phyloP scores from a whole-genome alignment of 2,329 filamentous ascomycete species.

The Nothopassalora personata region DNA sequence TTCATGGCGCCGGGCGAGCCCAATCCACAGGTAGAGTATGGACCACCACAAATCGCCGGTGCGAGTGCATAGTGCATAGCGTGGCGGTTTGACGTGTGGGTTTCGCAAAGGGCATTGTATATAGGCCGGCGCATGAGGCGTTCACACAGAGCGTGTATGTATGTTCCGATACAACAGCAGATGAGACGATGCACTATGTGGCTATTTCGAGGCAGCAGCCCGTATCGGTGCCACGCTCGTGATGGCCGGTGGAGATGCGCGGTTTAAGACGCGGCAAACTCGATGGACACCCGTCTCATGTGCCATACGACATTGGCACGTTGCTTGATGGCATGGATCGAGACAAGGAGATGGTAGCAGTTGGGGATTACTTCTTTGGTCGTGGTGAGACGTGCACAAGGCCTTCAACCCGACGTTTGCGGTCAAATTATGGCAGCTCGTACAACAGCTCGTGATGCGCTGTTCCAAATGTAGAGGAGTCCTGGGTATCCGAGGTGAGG shows the following conservation, averaged over 20 bases:
- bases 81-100: background rate
- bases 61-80: constrained; percentile 17
- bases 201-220: background rate
- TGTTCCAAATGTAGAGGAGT: background rate
- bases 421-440: too few relatives aligned
- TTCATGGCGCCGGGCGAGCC: constrained; percentile 47
- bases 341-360: background rate
- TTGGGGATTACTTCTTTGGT: background rate
- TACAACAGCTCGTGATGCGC: background rate
- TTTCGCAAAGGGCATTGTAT: constrained; percentile 2
- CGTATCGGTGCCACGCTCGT: background rate
- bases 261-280: background rate
- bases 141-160: constrained; percentile 8
- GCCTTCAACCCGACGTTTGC: too few relatives aligned
- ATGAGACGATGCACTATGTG: background rate
- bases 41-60: constrained; percentile 24
- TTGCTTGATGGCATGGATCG: background rate
- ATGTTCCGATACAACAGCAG: constrained; percentile 4
- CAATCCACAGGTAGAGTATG: constrained; percentile 40
- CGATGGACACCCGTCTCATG: background rate
- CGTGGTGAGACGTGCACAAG: background rate
- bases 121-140: constrained; percentile 10
- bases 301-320: background rate
- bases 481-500: background rate
- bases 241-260: background rate